Conservation (phyloP, 2,329 filamentous ascomycete species). For the Aspergillus proliferans region DNA sequence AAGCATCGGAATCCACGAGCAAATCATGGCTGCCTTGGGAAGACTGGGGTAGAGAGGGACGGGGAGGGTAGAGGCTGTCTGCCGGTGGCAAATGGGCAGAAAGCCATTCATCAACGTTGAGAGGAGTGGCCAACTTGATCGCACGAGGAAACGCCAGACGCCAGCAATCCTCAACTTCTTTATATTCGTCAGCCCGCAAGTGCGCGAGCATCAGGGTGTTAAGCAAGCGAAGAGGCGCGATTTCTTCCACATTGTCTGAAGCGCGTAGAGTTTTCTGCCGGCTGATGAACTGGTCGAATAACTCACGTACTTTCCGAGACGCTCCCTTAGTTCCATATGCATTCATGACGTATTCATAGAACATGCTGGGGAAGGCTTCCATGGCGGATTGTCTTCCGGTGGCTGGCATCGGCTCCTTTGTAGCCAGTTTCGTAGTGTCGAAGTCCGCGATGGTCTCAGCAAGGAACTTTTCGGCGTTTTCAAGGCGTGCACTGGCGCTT, state of each 20-base stretch:
- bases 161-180: constrained; percentile 63
- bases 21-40: constrained; percentile 2
- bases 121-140: constrained; percentile 36
- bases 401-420: constrained; percentile 36
- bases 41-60: constrained; percentile 6
- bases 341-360: constrained; percentile 52
- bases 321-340: constrained; percentile 46
- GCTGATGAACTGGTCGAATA: constrained; percentile 50
- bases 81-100: constrained; percentile 6
- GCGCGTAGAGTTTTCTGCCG: constrained; percentile 5
- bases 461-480: constrained; percentile 33
- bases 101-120: constrained; percentile 22
- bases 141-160: constrained; percentile 51
- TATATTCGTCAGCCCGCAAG: constrained; percentile 51
- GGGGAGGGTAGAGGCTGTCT: constrained; percentile 6
- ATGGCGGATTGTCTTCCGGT: constrained; percentile 28
- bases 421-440: constrained; percentile 36
- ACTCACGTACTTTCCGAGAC: constrained; percentile 45
- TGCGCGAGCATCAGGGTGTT: constrained; percentile 64
- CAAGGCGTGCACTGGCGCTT: constrained; percentile 18
- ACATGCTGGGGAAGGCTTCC: constrained; percentile 43
- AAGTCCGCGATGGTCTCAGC: constrained; percentile 32
- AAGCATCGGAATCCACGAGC: neutral
- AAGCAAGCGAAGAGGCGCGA: constrained; percentile 52
- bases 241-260: constrained; percentile 14